A percentile compares a stretch with the other conserved stretches of the same genome.
phyloP scores from a whole-genome alignment of 208 protist species.

The Chromosphaera perkinsii region DNA sequence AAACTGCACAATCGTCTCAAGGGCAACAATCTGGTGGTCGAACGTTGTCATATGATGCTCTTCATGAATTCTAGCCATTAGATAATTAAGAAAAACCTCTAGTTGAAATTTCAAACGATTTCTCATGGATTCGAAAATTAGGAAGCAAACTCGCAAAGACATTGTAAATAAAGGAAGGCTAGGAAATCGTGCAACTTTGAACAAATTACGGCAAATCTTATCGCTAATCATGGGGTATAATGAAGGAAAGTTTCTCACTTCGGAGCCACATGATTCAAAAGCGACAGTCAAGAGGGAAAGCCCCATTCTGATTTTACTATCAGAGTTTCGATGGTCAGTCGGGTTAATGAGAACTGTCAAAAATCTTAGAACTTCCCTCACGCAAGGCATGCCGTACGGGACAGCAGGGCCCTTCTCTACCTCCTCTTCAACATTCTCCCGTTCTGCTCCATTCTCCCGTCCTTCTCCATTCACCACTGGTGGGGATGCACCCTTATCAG shows the following conservation, averaged over 20 bases:
- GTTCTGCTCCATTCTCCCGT: too few relatives aligned
- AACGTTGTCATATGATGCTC: neutral
- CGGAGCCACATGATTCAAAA: conserved; percentile 18
- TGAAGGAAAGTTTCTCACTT: conserved; percentile 5
- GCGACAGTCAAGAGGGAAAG: conserved; percentile 30
- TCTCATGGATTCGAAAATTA: conserved; percentile 21
- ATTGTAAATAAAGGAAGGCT: conserved; percentile 4
- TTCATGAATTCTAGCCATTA: conserved; percentile 15
- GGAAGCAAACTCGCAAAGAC: conserved; percentile 11
- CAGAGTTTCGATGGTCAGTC: conserved; percentile 17
- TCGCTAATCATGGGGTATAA: conserved; percentile 12
- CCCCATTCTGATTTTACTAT: conserved; percentile 23
- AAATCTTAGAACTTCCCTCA: conserved; percentile 31
- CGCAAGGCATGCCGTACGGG: conserved; percentile 29
- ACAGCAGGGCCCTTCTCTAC: neutral
- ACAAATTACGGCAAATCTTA: conserved; percentile 24
- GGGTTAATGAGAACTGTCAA: conserved; percentile 17
- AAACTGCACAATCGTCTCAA: conserved; percentile 49
- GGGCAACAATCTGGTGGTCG: conserved; percentile 37
- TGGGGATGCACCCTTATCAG: too few relatives aligned
- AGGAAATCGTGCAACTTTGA: neutral
- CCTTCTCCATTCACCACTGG: too few relatives aligned
- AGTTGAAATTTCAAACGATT: conserved; percentile 29
- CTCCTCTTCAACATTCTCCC: neutral
- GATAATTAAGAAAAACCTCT: neutral